Evolutionary conservation across 352 stramenopile species (phyloP).

Genomic region (Peronospora destructor): DNA sequence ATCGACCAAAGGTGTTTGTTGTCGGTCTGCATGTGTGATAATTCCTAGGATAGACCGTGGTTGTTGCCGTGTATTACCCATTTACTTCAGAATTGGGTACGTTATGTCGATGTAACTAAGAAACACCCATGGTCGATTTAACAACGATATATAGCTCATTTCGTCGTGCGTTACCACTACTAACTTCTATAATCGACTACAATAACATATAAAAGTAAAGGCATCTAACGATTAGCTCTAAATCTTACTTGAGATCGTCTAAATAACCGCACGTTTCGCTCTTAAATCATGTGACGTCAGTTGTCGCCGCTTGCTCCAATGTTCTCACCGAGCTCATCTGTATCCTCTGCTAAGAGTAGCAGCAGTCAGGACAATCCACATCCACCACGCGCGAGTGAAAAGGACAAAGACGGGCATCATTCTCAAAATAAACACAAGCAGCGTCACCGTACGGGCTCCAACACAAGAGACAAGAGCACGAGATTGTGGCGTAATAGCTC

Average conservation of each 20-base stretch:
- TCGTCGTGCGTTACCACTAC: not conserved
- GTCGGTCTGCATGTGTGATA: too few relatives aligned
- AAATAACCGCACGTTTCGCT: too few relatives aligned
- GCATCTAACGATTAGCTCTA: too few relatives aligned
- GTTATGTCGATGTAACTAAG: too few relatives aligned
- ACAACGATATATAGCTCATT: too few relatives aligned
- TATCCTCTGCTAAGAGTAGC: conserved; percentile 9
- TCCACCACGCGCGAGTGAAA: conserved; percentile 2
- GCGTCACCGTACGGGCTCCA: conserved; percentile 19
- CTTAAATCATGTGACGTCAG: too few relatives aligned
- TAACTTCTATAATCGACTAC: not conserved
- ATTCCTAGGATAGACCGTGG: too few relatives aligned
- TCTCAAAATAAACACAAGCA: conserved; percentile 20
- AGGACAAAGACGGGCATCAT: conserved; percentile 13
- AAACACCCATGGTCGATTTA: too few relatives aligned
- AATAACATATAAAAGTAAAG: not conserved
- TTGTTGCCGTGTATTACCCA: too few relatives aligned
- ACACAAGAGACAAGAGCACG: conserved; percentile 22
- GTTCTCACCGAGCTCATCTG: conserved; percentile 20
- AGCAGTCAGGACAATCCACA: not conserved
- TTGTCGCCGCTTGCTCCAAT: conserved; percentile 1
- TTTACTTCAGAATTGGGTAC: too few relatives aligned
- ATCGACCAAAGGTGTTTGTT: too few relatives aligned
- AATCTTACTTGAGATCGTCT: too few relatives aligned
- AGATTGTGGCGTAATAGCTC: conserved; percentile 6